A percentile compares a stretch with the other conserved stretches of the same genome.
These are phyloP conservation scores for Clonostachys chloroleuca DNA, from an alignment of 2,329 filamentous ascomycete species.

Conservation along the genomic window DNA sequence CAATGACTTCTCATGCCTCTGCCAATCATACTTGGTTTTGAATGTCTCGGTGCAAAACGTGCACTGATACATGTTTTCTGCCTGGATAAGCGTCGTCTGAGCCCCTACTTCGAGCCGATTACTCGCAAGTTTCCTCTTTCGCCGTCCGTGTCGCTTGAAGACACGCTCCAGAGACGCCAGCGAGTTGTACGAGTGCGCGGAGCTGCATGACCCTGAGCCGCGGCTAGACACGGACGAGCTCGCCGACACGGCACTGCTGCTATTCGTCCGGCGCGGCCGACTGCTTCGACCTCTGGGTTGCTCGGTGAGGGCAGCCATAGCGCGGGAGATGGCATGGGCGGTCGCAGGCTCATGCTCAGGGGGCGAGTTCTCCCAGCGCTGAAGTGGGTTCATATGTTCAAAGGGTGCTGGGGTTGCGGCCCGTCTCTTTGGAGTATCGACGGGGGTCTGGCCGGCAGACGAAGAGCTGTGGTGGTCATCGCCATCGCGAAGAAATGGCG, in stretches of 20 bases:
- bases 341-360: slow-evolving; percentile 15
- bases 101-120: too few species aligned
- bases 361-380: slow-evolving; percentile 16
- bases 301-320: slow-evolving; percentile 6
- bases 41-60: slow-evolving; percentile 38
- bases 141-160: neutral
- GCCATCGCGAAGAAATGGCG: neutral
- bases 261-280: slow-evolving; percentile 8
- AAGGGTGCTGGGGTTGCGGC: slow-evolving; percentile 19
- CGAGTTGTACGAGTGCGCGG: neutral
- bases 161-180: neutral
- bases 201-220: neutral
- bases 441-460: slow-evolving; percentile 16
- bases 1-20: slow-evolving; percentile 40
- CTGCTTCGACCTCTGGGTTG: slow-evolving; percentile 9
- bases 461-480: neutral
- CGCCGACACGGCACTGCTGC: slow-evolving; percentile 7
- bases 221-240: neutral
- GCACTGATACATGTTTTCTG: slow-evolving; percentile 21
- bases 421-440: slow-evolving; percentile 42
- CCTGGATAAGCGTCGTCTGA: neutral
- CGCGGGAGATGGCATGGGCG: slow-evolving; percentile 15
- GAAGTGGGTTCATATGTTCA: slow-evolving; percentile 10
- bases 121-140: too few species aligned
- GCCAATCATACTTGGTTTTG: slow-evolving; percentile 35